These are phyloP conservation scores for Schrenkiella parvula DNA, from an alignment of 345 rosid genomes.

Conservation along the genomic window DNA sequence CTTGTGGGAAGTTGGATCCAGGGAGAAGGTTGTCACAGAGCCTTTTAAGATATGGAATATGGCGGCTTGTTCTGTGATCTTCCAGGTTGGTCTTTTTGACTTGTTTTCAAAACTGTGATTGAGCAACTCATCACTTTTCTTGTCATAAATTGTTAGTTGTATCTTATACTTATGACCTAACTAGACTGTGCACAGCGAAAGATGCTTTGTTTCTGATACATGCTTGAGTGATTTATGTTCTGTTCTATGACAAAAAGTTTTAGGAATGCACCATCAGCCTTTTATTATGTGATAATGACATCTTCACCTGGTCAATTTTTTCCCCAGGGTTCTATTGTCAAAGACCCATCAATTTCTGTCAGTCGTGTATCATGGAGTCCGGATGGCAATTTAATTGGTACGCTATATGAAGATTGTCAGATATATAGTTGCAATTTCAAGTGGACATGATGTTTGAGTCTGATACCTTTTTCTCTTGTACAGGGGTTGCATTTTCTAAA, in stretches of 20 bases:
- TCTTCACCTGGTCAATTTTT: background rate
- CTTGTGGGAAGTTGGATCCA: slow-evolving; percentile 75
- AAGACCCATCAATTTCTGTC: slow-evolving; percentile 51
- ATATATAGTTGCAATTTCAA: background rate
- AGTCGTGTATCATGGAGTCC: slow-evolving; percentile 66
- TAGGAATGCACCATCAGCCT: background rate
- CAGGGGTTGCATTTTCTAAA: slow-evolving; percentile 72
- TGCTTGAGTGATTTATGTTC: background rate
- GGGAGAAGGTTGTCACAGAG: slow-evolving; percentile 66
- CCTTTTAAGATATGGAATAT: slow-evolving; percentile 81
- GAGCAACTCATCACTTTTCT: background rate
- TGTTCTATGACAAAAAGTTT: slow-evolving; percentile 1
- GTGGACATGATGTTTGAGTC: slow-evolving; percentile 13
- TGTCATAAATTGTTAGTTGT: background rate
- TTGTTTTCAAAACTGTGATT: background rate
- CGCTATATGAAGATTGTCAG: background rate
- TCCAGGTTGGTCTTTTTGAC: slow-evolving; percentile 50
- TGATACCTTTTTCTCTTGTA: slow-evolving; percentile 9
- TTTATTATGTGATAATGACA: background rate
- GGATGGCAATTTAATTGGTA: slow-evolving; percentile 66
- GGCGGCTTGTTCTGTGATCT: slow-evolving; percentile 44
- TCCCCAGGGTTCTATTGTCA: slow-evolving; percentile 43
- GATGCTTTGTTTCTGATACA: slow-evolving; percentile 3
- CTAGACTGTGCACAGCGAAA: background rate
- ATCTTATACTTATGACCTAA: background rate